These are phyloP conservation scores for Trypanosoma rangeli DNA, from an alignment of 208 protist species.

Conservation along the genomic window DNA sequence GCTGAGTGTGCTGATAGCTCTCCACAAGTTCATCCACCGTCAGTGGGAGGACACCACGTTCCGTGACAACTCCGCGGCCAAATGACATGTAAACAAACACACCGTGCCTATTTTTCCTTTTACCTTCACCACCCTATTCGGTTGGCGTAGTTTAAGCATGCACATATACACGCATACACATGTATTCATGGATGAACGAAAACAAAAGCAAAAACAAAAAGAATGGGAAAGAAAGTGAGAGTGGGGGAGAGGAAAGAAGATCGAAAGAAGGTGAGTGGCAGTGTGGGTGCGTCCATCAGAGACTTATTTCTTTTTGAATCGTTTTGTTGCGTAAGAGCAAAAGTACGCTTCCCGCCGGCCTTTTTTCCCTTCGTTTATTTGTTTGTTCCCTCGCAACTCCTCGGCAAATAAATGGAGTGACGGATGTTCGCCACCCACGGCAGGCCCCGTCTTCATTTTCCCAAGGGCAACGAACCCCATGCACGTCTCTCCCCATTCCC, in stretches of 20 bases:
- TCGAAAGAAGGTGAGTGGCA: background rate
- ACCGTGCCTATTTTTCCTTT: background rate
- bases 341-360: background rate
- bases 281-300: background rate
- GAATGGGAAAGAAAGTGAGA: background rate
- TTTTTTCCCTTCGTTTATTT: background rate
- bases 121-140: background rate
- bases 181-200: background rate
- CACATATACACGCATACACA: background rate
- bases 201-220: no score
- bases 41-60: conserved; percentile 26
- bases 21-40: conserved; percentile 57
- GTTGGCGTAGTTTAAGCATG: background rate
- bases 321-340: background rate
- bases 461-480: no score
- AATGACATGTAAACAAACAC: background rate
- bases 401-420: no score
- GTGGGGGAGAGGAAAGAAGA: background rate
- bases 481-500: background rate
- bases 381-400: no score
- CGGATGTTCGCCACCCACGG: no score
- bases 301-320: no score
- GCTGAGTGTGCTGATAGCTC: conserved; percentile 32
- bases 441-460: no score
- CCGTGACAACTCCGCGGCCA: background rate